Percentiles rank a stretch among this genome's conserved stretches.
phyloP scores from a whole-genome alignment of 2,329 filamentous ascomycete genomes.

The Botrytis deweyae region DNA sequence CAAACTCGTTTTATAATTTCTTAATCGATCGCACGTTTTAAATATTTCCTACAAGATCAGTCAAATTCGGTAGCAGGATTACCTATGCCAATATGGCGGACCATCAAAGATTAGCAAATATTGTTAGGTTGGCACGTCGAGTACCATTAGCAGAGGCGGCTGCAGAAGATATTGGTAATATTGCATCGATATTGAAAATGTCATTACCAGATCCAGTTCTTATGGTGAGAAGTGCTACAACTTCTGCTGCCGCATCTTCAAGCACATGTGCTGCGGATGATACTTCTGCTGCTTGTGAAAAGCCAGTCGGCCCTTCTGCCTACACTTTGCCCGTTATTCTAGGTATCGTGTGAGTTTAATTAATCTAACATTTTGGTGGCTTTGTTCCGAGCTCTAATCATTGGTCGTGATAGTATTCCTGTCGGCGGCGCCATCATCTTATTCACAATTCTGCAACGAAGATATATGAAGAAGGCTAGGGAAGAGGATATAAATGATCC shows the following conservation, averaged over 20 bases:
- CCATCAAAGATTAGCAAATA: conserved; percentile 29
- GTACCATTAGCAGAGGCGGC: conserved; percentile 25
- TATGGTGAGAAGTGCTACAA: conserved; percentile 29
- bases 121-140: conserved; percentile 34
- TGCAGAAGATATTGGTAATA: conserved; percentile 28
- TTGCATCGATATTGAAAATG: conserved; percentile 33
- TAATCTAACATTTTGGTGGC: neutral
- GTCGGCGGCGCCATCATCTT: conserved; percentile 64
- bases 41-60: neutral
- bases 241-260: conserved; percentile 30
- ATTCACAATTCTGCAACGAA: conserved; percentile 74
- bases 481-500: conserved; percentile 82
- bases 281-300: conserved; percentile 52
- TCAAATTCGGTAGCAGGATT: conserved; percentile 20
- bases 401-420: conserved; percentile 63
- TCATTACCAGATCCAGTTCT: conserved; percentile 32
- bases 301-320: conserved; percentile 53
- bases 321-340: conserved; percentile 66
- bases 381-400: conserved; percentile 19
- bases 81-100: conserved; percentile 29
- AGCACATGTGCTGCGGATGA: conserved; percentile 42
- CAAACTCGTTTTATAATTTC: conserved; percentile 15
- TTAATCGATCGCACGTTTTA: neutral
- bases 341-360: conserved; percentile 64
- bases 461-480: conserved; percentile 68